Conservation (phyloP, 192 early-diverging fungal genomes). For the Coemansia sp. region DNA sequence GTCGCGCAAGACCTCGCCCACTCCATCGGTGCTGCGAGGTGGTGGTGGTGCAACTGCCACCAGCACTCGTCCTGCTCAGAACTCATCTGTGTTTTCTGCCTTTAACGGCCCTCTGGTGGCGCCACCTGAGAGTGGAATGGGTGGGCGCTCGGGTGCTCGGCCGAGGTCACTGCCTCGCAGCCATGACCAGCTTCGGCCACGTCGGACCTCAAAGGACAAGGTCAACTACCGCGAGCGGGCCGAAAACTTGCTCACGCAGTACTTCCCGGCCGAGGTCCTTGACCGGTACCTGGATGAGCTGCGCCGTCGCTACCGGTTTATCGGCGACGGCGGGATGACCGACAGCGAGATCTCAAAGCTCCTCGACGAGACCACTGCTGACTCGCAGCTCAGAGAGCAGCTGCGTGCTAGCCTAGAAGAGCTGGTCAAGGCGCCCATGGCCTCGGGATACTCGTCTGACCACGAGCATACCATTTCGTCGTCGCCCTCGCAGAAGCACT, state of each 20-base stretch:
- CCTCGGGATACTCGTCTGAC: conserved; percentile 28
- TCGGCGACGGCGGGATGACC: conserved; percentile 47
- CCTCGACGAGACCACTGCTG: conserved; percentile 32
- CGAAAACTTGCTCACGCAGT: conserved; percentile 48
- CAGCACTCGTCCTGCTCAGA: conserved; percentile 1
- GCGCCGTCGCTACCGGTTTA: conserved; percentile 48
- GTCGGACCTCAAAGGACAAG: conserved; percentile 32
- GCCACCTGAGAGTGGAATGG: conserved; percentile 28
- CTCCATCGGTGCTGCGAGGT: conserved; percentile 40
- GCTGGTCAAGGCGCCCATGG: conserved; percentile 20
- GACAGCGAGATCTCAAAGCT: conserved; percentile 39
- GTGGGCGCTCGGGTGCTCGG: conserved; percentile 11
- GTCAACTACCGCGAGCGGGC: conserved; percentile 50
- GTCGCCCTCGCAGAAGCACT: conserved; percentile 31
- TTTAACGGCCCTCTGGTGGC: conserved; percentile 50
- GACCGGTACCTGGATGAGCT: conserved; percentile 50
- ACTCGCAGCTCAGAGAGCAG: conserved; percentile 46
- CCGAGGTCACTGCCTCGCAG: conserved; percentile 22
- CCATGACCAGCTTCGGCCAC: conserved; percentile 26
- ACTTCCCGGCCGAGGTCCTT: conserved; percentile 41
- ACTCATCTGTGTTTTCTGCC: conserved; percentile 24
- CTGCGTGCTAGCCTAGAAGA: conserved; percentile 49
- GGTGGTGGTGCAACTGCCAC: conserved; percentile 8
- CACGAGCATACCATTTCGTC: conserved; percentile 29
- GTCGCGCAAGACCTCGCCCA: conserved; percentile 17